Conservation (phyloP, 139 green algal genomes). For the Mychonastes homosphaera region DNA sequence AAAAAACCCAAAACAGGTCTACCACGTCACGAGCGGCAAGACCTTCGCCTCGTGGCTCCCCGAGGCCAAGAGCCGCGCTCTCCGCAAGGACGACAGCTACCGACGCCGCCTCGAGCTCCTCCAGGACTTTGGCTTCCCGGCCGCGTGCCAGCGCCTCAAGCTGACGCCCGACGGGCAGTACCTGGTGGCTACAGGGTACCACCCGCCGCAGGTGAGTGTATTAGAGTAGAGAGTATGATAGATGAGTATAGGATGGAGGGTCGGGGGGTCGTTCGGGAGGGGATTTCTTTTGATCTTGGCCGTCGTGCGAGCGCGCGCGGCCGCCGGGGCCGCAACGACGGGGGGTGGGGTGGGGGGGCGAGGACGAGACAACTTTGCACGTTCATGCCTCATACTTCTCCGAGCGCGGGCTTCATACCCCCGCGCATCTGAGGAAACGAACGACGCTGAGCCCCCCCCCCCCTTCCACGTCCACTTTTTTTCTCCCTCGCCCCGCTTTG, state of each 20-base stretch:
- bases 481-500: too few relatives aligned
- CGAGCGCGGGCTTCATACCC: too few relatives aligned
- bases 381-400: slow-evolving; percentile 10
- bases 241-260: too few relatives aligned
- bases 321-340: too few relatives aligned
- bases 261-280: too few relatives aligned
- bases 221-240: too few relatives aligned
- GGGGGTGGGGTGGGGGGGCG: too few relatives aligned
- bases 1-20: slow-evolving; percentile 51
- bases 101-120: slow-evolving; percentile 77
- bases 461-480: too few relatives aligned
- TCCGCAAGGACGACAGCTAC: slow-evolving; percentile 78
- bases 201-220: slow-evolving; percentile 42
- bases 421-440: neutral
- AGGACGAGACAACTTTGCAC: too few relatives aligned
- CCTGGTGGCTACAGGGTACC: slow-evolving; percentile 74
- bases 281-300: neutral
- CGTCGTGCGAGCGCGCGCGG: neutral
- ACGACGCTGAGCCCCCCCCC: neutral
- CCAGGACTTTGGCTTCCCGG: slow-evolving; percentile 83
- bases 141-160: slow-evolving; percentile 75
- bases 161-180: slow-evolving; percentile 74
- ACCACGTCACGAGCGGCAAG: slow-evolving; percentile 79
- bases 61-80: slow-evolving; percentile 71
- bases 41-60: slow-evolving; percentile 78